These are phyloP conservation scores for Moelleriella libera DNA, from an alignment of 2,329 filamentous ascomycete genomes.

Conservation along the genomic window DNA sequence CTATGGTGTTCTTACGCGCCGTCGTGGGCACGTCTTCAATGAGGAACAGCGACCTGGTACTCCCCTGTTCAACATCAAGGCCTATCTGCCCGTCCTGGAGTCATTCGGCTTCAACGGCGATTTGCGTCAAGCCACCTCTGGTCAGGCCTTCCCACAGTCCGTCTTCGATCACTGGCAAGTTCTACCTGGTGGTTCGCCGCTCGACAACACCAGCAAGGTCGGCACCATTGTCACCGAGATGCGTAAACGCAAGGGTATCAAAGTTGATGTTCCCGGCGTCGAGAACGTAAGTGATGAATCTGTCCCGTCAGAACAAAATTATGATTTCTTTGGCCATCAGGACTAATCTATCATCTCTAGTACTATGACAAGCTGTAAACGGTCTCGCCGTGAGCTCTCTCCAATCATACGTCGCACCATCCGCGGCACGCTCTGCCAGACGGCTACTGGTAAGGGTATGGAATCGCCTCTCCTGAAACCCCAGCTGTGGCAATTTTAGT, in stretches of 20 bases:
- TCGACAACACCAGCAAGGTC: slow-evolving; percentile 70
- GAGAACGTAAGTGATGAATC: slow-evolving; percentile 61
- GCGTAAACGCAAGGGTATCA: slow-evolving; percentile 99
- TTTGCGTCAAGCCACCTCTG: slow-evolving; percentile 82
- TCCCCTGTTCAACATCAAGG: slow-evolving; percentile 98
- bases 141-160: slow-evolving; percentile 97
- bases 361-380: slow-evolving; percentile 99
- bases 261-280: slow-evolving; percentile 83
- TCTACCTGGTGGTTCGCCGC: slow-evolving; percentile 82
- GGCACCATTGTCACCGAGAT: slow-evolving; percentile 74
- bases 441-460: slow-evolving; percentile 17
- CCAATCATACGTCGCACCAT: slow-evolving; percentile 30
- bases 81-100: slow-evolving; percentile 91
- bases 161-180: slow-evolving; percentile 99
- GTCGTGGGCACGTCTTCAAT: slow-evolving; percentile 97
- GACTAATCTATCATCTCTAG: slow-evolving; percentile 25
- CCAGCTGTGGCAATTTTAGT: slow-evolving; percentile 5
- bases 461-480: slow-evolving; percentile 3
- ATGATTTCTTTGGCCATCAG: neutral
- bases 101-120: slow-evolving; percentile 99
- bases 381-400: slow-evolving; percentile 25
- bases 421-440: slow-evolving; percentile 24
- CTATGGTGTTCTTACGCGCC: slow-evolving; percentile 94
- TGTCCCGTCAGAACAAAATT: neutral
- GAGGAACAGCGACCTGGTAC: slow-evolving; percentile 98